Conservation (phyloP, 2,329 filamentous ascomycete genomes). For the Fusarium citri region DNA sequence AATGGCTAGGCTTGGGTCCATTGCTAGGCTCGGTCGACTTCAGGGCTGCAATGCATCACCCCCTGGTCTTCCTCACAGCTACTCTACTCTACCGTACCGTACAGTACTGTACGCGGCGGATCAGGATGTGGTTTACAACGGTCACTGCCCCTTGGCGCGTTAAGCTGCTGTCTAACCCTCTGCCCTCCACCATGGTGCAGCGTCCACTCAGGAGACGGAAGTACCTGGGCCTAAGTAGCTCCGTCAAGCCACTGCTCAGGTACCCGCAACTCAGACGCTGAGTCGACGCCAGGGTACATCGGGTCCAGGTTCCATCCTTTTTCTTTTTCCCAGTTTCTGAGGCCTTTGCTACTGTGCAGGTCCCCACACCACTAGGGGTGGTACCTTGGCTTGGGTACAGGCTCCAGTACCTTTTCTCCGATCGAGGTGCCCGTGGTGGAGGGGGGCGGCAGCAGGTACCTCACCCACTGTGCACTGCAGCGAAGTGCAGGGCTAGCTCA, state of each 20-base stretch:
- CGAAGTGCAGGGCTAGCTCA: constrained; percentile 19
- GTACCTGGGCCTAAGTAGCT: constrained; percentile 37
- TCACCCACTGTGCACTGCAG: constrained; percentile 3
- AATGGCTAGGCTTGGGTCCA: constrained; percentile 29
- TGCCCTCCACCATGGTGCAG: constrained; percentile 17
- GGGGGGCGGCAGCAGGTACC: constrained; percentile 17
- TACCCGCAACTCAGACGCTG: constrained; percentile 36
- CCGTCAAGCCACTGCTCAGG: constrained; percentile 31
- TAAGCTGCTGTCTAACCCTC: constrained; percentile 29
- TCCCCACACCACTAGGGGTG: constrained; percentile 32
- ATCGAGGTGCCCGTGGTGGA: constrained; percentile 26
- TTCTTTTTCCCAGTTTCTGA: constrained; percentile 37
- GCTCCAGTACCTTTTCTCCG: constrained; percentile 30
- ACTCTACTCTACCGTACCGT: neutral
- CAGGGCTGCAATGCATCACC: constrained; percentile 39
- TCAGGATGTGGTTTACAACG: constrained; percentile 34
- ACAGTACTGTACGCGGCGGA: constrained; percentile 14
- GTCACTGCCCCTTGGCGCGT: constrained; percentile 38
- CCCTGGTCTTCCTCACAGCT: constrained; percentile 24
- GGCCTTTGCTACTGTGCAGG: constrained; percentile 16
- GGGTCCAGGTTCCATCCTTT: constrained; percentile 33
- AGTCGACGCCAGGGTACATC: constrained; percentile 24
- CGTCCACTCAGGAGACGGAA: constrained; percentile 35
- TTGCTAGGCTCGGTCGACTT: constrained; percentile 30
- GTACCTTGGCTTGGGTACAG: constrained; percentile 28